These are phyloP conservation scores for Aureococcus anophagefferens DNA, from an alignment of 108 stramenopile genomes.

Conservation along the genomic window DNA sequence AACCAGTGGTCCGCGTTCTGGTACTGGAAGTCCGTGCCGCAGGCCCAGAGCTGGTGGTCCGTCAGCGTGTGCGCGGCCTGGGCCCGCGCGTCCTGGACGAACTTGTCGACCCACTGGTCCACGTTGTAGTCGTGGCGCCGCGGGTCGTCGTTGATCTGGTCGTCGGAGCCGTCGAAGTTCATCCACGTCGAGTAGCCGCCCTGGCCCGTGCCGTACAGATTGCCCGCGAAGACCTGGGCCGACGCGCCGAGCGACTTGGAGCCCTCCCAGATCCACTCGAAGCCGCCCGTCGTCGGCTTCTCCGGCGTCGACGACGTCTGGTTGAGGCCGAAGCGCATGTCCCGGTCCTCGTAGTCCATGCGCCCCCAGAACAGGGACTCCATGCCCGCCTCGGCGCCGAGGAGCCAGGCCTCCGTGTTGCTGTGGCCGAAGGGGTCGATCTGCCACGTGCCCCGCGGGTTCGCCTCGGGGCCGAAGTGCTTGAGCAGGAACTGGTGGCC, in stretches of 20 bases:
- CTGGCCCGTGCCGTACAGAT: conserved; percentile 56
- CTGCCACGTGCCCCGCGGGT: conserved; percentile 86
- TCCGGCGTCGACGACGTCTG: no score
- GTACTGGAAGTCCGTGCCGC: conserved; percentile 34
- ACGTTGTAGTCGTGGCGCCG: conserved; percentile 9
- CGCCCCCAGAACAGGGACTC: conserved; percentile 85
- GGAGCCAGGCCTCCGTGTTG: conserved; percentile 70
- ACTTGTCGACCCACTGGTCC: conserved; percentile 6
- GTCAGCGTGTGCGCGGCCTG: conserved; percentile 1
- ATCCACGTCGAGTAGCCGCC: conserved; percentile 64
- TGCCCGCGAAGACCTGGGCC: conserved; percentile 68
- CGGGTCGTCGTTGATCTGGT: conserved; percentile 38
- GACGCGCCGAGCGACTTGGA: conserved; percentile 19
- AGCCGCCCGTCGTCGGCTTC: neutral
- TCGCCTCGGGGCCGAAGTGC: conserved; percentile 57
- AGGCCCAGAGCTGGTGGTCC: conserved; percentile 11
- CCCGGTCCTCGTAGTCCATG: conserved; percentile 85
- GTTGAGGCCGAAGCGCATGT: conserved; percentile 37
- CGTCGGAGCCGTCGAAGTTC: conserved; percentile 60
- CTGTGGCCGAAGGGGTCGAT: conserved; percentile 97
- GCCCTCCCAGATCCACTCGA: conserved; percentile 19
- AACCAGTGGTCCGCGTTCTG: conserved; percentile 36
- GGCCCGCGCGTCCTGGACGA: conserved; percentile 7
- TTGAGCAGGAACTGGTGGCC: conserved; percentile 71
- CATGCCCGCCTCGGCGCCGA: conserved; percentile 68